Base-by-base conservation (phyloP, 805 yeast species). In the Monosporozyma aerobia region DNA sequence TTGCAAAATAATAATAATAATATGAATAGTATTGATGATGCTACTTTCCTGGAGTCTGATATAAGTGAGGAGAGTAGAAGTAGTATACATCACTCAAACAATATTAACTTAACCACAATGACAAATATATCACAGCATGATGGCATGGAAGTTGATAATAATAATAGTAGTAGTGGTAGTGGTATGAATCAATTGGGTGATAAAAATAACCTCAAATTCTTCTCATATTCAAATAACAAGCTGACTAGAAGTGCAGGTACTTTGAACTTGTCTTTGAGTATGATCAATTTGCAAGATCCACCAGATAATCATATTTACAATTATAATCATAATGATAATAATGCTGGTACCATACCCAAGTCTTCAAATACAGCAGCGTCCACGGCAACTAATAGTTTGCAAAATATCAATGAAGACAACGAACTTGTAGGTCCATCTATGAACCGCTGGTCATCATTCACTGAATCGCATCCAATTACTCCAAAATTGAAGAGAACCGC, bases 171-270 rank as follows among this genome's bases (percentile, higher is more conserved):
- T n/a, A n/a, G n/a, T n/a, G n/a, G n/a, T 5, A n/a, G 13, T 33
- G 13, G 9, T 30, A 30, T 30, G 32, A 30, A 33, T 13, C 39
- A 35, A 35, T 35, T 35, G 16, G n/a, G n/a, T 6, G n/a, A 35
- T 35, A 35, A 35, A 1, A 64, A 64, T 49, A 61, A 62, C 41
- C 53, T 65, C 44, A 59, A 62, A 25, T 65, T 65, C 41, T 63
- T 59, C 47, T 66, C 69, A 2, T 64, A 62, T 51, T 56, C 66
- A 16, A 63, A 60, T 47, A 60, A 63, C 40, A 63, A 59, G 16
- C 54, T 79, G 39, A 74, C 81, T 55, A 71, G 83, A 65, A 77
- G 82, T 69, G 77, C 73, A 1, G 82, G 81, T 1, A 65, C 78
- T 9, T 60, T 79, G 55, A 79, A 79, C 52, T 58, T 79, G 49